phyloP scores from a whole-genome alignment of 2,329 filamentous ascomycete genomes.

The Phaeomoniella chlamydospora region DNA sequence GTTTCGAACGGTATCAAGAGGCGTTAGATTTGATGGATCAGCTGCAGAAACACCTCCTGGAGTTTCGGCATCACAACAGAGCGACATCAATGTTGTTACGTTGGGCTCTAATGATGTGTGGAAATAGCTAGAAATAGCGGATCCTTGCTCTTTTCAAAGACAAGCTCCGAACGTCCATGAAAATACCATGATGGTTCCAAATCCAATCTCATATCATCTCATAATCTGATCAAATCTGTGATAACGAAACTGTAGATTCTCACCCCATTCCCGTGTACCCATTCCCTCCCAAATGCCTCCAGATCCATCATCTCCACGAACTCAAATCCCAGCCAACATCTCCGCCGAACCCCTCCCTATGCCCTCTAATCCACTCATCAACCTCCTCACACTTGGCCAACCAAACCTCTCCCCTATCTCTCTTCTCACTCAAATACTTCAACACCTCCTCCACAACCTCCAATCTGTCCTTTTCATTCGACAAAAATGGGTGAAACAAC shows the following conservation, averaged over 20 bases:
- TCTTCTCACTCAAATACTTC: conserved; percentile 20
- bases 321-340: not conserved
- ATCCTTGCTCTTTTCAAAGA: no score
- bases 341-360: not conserved
- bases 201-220: no score
- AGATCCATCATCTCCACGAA: not conserved
- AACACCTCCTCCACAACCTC: conserved; percentile 16
- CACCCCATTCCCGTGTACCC: no score
- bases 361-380: not conserved
- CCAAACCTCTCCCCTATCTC: not conserved
- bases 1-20: not conserved
- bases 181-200: no score
- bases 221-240: no score
- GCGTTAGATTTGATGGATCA: no score
- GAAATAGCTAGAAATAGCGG: not conserved
- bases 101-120: not conserved
- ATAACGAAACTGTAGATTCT: no score
- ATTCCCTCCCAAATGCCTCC: no score
- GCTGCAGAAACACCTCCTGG: not conserved
- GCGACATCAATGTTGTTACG: not conserved
- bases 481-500: not conserved
- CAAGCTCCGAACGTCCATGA: no score
- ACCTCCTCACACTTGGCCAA: not conserved
- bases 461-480: conserved; percentile 5
- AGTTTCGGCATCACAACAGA: not conserved